These are phyloP conservation scores for Thraustochytrium sp. DNA, from an alignment of 352 stramenopile species.

Conservation along the genomic window DNA sequence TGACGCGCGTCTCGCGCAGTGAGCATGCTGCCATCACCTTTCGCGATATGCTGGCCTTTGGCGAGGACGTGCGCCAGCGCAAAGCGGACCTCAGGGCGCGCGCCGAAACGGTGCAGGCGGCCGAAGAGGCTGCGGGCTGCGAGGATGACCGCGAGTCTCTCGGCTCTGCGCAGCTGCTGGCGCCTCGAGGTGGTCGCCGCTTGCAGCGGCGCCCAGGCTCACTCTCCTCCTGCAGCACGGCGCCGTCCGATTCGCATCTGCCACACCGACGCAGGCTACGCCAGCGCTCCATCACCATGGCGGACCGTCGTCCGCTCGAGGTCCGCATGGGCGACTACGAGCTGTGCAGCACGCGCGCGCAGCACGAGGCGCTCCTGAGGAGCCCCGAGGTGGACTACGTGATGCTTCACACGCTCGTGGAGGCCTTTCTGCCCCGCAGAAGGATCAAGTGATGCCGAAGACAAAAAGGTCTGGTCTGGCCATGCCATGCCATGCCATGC, in stretches of 20 bases:
- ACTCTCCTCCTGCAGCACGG: background rate
- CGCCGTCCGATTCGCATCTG: background rate
- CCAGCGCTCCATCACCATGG: background rate
- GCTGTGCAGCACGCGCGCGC: background rate
- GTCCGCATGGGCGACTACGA: background rate
- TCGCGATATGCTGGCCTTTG: background rate
- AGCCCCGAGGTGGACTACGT: conserved; percentile 1
- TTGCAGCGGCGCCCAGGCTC: background rate
- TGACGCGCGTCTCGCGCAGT: background rate
- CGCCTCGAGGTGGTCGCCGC: background rate
- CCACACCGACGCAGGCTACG: background rate
- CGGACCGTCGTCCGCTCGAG: background rate
- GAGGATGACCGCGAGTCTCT: conserved; percentile 6
- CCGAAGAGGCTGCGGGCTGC: background rate
- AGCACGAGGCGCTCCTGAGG: background rate
- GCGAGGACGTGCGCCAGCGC: background rate
- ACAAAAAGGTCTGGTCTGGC: background rate
- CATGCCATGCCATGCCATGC: background rate
- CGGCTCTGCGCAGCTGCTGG: background rate
- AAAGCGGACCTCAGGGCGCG: background rate
- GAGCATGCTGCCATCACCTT: background rate
- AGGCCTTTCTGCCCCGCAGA: background rate
- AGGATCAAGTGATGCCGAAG: background rate
- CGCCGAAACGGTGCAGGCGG: background rate
- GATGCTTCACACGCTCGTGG: background rate